These are phyloP conservation scores for Melaleuca alternifolia DNA, from an alignment of 345 rosid genomes.

Conservation along the genomic window DNA sequence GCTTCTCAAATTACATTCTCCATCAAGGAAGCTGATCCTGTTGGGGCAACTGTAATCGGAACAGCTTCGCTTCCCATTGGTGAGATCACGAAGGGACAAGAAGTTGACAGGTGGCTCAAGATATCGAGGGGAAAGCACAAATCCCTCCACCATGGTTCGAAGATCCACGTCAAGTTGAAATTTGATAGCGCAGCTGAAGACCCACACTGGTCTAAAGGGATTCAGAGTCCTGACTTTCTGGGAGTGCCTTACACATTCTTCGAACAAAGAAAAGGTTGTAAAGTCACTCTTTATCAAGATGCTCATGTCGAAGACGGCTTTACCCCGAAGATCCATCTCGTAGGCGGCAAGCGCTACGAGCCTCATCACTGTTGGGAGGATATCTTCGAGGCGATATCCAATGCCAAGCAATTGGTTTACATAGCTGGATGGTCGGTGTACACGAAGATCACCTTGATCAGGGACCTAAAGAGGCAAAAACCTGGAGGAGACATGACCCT, in stretches of 20 bases:
- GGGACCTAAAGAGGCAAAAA: conserved; percentile 26
- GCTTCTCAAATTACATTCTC: conserved; percentile 34
- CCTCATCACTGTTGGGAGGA: conserved; percentile 43
- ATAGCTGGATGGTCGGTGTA: conserved; percentile 48
- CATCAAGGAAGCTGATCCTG: conserved; percentile 21
- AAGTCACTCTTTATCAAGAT: conserved; percentile 47
- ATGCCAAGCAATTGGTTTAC: conserved; percentile 41
- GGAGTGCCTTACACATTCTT: conserved; percentile 47
- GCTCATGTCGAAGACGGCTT: conserved; percentile 32
- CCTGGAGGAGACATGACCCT: conserved; percentile 23
- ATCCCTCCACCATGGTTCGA: conserved; percentile 11
- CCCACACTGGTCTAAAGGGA: conserved; percentile 35
- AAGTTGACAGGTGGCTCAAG: conserved; percentile 28
- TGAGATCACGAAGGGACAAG: conserved; percentile 24
- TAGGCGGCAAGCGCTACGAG: conserved; percentile 17
- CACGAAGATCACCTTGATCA: conserved; percentile 25
- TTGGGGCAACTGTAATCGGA: conserved; percentile 25
- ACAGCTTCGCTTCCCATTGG: conserved; percentile 31
- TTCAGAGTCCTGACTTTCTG: conserved; percentile 17
- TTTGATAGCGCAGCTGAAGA: conserved; percentile 16
- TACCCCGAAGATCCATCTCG: conserved; percentile 18
- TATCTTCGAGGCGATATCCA: conserved; percentile 31
- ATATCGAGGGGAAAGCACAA: conserved; percentile 9
- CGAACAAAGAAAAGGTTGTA: conserved; percentile 30
- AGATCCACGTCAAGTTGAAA: conserved; percentile 28